phyloP scores from a whole-genome alignment of 2,329 filamentous ascomycete species.

The Fusarium oxysporum region DNA sequence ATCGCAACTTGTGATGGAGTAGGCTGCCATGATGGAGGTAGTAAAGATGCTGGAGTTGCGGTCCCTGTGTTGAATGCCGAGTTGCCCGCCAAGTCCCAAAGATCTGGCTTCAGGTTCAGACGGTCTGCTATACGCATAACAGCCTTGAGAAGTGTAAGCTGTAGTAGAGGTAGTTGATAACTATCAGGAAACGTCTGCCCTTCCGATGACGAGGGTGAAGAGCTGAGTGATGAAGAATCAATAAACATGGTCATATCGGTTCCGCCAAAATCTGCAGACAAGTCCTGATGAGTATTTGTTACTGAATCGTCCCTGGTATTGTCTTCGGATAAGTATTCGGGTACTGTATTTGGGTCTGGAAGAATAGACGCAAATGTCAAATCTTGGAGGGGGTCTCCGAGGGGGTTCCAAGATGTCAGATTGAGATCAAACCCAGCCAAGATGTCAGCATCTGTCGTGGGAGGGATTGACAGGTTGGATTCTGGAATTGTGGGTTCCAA shows the following conservation, averaged over 20 bases:
- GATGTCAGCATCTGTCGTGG: constrained; percentile 24
- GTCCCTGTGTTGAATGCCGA: constrained; percentile 59
- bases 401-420: constrained; percentile 40
- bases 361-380: constrained; percentile 34
- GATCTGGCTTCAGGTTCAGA: constrained; percentile 54
- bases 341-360: constrained; percentile 9
- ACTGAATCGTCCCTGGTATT: constrained; percentile 2
- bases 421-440: constrained; percentile 39
- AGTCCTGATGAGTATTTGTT: not conserved
- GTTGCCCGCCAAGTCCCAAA: constrained; percentile 60
- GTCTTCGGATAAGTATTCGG: constrained; percentile 22
- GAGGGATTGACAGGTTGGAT: not conserved
- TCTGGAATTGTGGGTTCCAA: not conserved
- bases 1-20: constrained; percentile 61
- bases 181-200: constrained; percentile 57
- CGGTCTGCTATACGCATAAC: constrained; percentile 60
- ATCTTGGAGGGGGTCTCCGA: constrained; percentile 34
- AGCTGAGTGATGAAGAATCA: constrained; percentile 37
- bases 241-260: constrained; percentile 34
- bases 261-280: not conserved
- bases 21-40: constrained; percentile 63
- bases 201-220: constrained; percentile 32
- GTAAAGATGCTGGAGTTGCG: constrained; percentile 49
- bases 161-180: constrained; percentile 60
- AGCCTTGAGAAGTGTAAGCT: constrained; percentile 61